Conservation (phyloP, 106 monocot genomes). For the Xerophyta viscosa region DNA sequence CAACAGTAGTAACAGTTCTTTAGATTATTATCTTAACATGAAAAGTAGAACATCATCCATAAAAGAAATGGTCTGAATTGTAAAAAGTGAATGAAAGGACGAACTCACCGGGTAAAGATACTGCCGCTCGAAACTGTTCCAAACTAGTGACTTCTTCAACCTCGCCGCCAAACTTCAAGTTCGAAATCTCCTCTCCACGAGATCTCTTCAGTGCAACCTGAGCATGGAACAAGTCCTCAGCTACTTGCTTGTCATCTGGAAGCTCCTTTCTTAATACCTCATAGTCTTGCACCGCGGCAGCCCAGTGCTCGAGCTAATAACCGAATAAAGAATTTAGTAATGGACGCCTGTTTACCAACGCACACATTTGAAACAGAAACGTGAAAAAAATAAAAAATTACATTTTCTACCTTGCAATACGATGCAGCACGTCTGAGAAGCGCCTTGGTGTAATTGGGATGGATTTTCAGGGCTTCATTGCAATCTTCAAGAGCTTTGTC, state of each 20-base stretch:
- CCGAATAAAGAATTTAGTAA: not conserved
- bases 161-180: constrained; percentile 64
- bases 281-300: constrained; percentile 70
- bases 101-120: constrained; percentile 57
- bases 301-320: constrained; percentile 63
- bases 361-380: not conserved
- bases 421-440: constrained; percentile 76
- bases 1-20: too few relatives aligned
- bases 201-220: constrained; percentile 55
- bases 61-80: not conserved
- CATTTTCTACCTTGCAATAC: constrained; percentile 45
- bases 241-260: constrained; percentile 59
- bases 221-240: constrained; percentile 63
- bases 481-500: constrained; percentile 56
- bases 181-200: constrained; percentile 48
- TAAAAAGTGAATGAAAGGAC: not conserved
- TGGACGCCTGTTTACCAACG: too few relatives aligned
- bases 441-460: constrained; percentile 57
- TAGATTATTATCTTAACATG: too few relatives aligned
- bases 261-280: constrained; percentile 64
- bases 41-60: too few relatives aligned
- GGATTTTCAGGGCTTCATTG: constrained; percentile 45
- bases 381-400: not conserved
- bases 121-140: constrained; percentile 56
- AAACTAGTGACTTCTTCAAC: constrained; percentile 47